Evolutionary conservation across 1,139 yeast species (phyloP).

Genomic region (Kluyveromyces sp.): DNA sequence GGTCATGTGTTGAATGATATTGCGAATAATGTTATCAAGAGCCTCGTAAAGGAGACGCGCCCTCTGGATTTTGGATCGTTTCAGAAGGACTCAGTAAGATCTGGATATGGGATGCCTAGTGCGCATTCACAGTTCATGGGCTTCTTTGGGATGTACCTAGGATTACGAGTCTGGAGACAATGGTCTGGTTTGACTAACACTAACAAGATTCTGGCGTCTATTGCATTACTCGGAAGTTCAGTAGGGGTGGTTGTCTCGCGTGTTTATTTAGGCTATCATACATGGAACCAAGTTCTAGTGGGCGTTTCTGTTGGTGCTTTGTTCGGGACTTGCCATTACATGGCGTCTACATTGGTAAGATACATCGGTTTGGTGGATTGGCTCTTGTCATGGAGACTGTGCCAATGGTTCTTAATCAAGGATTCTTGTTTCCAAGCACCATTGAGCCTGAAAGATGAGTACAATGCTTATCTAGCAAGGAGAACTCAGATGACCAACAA

Average conservation of each 20-base stretch:
- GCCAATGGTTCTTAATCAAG: conserved; percentile 44
- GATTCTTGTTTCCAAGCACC: conserved; percentile 48
- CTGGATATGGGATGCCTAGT: conserved; percentile 92
- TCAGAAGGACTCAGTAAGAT: conserved; percentile 39
- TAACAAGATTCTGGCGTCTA: conserved; percentile 28
- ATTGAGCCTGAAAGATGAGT: conserved; percentile 31
- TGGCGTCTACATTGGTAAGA: conserved; percentile 45
- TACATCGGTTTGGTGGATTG: conserved; percentile 57
- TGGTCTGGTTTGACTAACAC: conserved; percentile 34
- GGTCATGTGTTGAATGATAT: conserved; percentile 83
- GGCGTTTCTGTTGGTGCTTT: conserved; percentile 61
- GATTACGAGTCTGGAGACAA: conserved; percentile 42
- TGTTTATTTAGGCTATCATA: conserved; percentile 73
- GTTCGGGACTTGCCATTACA: conserved; percentile 54
- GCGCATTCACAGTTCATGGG: conserved; percentile 97
- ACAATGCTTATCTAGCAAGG: conserved; percentile 28
- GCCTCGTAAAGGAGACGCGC: conserved; percentile 60
- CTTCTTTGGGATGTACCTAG: conserved; percentile 61
- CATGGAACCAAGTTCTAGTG: conserved; percentile 61
- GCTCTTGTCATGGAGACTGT: conserved; percentile 45
- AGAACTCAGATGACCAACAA: not conserved
- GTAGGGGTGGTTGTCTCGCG: conserved; percentile 63
- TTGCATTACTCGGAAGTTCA: conserved; percentile 29
- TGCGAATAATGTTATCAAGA: conserved; percentile 62
- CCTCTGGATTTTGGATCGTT: conserved; percentile 56